phyloP scores from a whole-genome alignment of 345 rosid genomes.

The Hirschfeldia incana region DNA sequence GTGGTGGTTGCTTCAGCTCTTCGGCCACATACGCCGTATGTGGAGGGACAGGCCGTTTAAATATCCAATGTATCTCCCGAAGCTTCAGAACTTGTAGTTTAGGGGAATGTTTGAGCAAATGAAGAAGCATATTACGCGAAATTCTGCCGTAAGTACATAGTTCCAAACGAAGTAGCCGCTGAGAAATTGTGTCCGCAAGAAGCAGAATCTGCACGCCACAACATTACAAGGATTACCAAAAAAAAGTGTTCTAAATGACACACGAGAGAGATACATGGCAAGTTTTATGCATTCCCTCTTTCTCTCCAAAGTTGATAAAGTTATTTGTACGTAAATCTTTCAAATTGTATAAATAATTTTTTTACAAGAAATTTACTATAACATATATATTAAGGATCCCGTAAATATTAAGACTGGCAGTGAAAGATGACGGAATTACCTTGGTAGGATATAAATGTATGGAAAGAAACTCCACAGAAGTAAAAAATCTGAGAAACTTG shows the following conservation, averaged over 20 bases:
- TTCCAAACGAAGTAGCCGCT: background rate
- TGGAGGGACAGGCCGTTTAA: no score
- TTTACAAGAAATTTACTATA: no score
- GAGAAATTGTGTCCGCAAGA: background rate
- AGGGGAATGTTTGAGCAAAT: background rate
- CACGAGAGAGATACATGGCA: background rate
- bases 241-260: background rate
- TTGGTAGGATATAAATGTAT: background rate
- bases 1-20: background rate
- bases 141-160: background rate
- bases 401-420: no score
- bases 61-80: no score
- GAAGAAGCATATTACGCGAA: background rate
- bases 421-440: background rate
- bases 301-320: no score
- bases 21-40: no score
- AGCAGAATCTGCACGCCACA: background rate
- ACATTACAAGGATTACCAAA: background rate
- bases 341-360: no score
- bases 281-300: background rate
- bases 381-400: no score
- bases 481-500: slow-evolving; percentile 6
- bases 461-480: slow-evolving; percentile 2
- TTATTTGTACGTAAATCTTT: no score
- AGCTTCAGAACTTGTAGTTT: slow-evolving; percentile 11